Base-by-base conservation (phyloP, 2,329 filamentous ascomycete species). In the Camptophora hylomeconis region DNA sequence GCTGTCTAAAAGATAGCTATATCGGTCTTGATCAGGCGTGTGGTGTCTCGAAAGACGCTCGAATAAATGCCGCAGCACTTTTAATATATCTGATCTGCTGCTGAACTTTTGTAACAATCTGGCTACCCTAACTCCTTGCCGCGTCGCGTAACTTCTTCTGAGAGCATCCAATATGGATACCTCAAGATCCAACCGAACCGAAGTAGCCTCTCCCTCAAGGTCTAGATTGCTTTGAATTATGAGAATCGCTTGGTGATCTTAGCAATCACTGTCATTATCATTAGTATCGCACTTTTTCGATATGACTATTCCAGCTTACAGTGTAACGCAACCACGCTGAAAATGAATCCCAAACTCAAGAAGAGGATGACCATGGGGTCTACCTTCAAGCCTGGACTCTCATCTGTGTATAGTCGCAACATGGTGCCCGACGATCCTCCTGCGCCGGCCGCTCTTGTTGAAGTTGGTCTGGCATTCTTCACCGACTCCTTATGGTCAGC, bases 341-440 rank as follows among this genome's bases (percentile, higher is more conserved):
- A 94, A 60, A 98, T 98, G 61, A 98, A 98, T 39, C 92, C 89
- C 48, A 98, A 73, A 51, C 83, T 92, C 47, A 98, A 69, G 45
- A 94, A 89, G 51, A 98, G 71, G 41, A 98, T 87, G 43, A 98
- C 86, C 36, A 98, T 89, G 13, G 89, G 89, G 57, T 98, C 89
- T 42, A 98, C 89, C 67, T 94, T 93, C 49, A 98, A 67, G 39
- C 89, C 89, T 35, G 89, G 89, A 42, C 82, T 92, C 67, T 98
- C 89, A 54, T 98, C 89, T 34, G 89, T 98, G 74, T 98, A 98
- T 24, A 98, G 77, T 60, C 86, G 87, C 65, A 98, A 69, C 89
- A 98, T 98, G 30, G 89, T 98, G 64, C 83, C 92, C 58, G 80
- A 92, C 55, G 84, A 94, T 43, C 89, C 89, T 45, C 89, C 89